These are phyloP conservation scores for Naganishia randhawae DNA, from an alignment of 768 basidiomycete genomes.

Conservation along the genomic window DNA sequence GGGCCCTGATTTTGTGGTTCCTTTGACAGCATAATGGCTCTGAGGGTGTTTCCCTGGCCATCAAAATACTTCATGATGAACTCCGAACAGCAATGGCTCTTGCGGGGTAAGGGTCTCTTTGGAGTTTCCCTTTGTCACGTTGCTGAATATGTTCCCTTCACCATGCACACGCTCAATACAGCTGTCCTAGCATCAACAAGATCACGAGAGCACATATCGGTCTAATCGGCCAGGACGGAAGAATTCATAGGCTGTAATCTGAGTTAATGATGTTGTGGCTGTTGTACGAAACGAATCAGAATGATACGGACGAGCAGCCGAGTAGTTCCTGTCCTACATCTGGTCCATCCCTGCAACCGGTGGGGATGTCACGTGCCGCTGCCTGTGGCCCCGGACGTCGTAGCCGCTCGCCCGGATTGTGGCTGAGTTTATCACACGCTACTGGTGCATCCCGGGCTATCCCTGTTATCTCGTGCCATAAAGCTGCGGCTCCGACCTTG, in stretches of 20 bases:
- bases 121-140: not conserved
- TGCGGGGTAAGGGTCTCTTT: not conserved
- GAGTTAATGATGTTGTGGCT: too few species aligned
- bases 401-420: too few species aligned
- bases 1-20: not conserved
- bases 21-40: not conserved
- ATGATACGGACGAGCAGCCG: too few species aligned
- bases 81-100: not conserved
- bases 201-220: conserved; percentile 6
- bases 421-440: too few species aligned
- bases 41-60: not conserved
- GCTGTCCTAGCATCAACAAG: conserved; percentile 1
- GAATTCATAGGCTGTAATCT: not conserved
- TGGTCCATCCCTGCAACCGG: too few species aligned
- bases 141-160: not conserved
- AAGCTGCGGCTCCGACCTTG: too few species aligned
- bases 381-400: too few species aligned
- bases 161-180: not conserved
- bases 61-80: not conserved
- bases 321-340: too few species aligned
- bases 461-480: too few species aligned
- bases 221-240: not conserved
- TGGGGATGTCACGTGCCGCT: too few species aligned
- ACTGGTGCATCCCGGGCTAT: too few species aligned
- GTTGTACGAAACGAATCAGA: too few species aligned